phyloP scores from a whole-genome alignment of 352 stramenopile genomes.

The Globisporangium heterothallicum region DNA sequence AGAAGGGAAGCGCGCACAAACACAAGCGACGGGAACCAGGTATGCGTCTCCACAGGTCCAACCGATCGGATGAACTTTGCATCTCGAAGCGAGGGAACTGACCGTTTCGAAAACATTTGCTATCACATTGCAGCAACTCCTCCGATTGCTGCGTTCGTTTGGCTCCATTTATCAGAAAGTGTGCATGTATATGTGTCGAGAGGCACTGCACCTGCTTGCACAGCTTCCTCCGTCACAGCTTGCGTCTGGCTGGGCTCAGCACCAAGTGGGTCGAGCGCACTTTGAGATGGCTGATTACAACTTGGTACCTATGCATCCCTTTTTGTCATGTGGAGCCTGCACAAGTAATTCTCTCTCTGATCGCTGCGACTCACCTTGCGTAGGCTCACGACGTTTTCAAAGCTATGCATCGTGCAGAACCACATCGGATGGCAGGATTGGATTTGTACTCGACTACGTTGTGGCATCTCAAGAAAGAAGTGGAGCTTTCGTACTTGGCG shows the following conservation, averaged over 20 bases:
- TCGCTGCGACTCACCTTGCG: too few species aligned
- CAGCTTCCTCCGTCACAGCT: slow-evolving; percentile 80
- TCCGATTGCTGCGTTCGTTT: slow-evolving; percentile 61
- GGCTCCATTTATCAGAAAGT: slow-evolving; percentile 70
- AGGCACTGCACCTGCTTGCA: slow-evolving; percentile 87
- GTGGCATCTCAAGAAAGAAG: slow-evolving; percentile 97
- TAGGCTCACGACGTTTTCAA: slow-evolving; percentile 85
- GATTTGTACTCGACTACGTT: slow-evolving; percentile 95
- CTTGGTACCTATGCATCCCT: slow-evolving; percentile 16
- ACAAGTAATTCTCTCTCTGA: too few species aligned
- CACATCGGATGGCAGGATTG: slow-evolving; percentile 91
- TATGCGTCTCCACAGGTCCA: background rate
- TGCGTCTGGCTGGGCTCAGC: slow-evolving; percentile 91
- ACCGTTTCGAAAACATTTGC: too few species aligned
- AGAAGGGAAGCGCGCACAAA: background rate
- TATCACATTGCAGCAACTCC: slow-evolving; percentile 24
- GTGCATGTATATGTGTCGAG: slow-evolving; percentile 72
- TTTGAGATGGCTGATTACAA: slow-evolving; percentile 96
- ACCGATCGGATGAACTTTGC: background rate
- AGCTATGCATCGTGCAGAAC: slow-evolving; percentile 86
- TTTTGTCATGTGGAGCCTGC: background rate
- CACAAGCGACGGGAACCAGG: slow-evolving; percentile 5
- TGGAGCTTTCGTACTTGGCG: slow-evolving; percentile 95
- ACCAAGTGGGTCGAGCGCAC: slow-evolving; percentile 92
- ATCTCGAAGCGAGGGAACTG: too few species aligned